Percentiles rank a stretch among this genome's conserved stretches.
These are phyloP conservation scores for Lactuca saligna DNA, from an alignment of 129 eudicot genomes.

Conservation along the genomic window DNA sequence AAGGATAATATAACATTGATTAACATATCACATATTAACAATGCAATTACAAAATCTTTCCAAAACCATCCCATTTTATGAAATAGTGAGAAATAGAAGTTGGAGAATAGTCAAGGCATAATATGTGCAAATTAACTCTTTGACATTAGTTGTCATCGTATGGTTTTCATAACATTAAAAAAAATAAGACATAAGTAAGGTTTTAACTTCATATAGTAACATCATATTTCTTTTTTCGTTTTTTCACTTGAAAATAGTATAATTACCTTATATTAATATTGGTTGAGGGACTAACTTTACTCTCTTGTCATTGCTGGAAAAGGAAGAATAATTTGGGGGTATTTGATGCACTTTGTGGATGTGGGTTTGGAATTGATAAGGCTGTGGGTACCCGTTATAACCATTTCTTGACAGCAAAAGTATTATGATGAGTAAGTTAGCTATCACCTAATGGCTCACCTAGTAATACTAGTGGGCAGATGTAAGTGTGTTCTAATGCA, in stretches of 20 bases:
- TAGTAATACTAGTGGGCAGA: no score
- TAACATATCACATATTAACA: no score
- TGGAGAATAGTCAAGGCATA: background rate
- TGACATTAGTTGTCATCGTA: background rate
- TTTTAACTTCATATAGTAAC: background rate
- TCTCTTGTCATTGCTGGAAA: background rate
- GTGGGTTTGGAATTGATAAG: constrained; percentile 9
- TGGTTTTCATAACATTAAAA: background rate
- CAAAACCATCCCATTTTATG: background rate
- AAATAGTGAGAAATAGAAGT: background rate
- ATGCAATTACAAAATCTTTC: background rate
- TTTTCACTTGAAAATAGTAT: background rate
- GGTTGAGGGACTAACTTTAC: background rate
- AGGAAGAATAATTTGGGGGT: constrained; percentile 7
- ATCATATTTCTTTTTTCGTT: no score
- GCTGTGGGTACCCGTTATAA: background rate
- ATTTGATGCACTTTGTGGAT: constrained; percentile 14
- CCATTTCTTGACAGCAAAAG: no score
- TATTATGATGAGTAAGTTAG: no score
- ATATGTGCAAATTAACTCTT: constrained; percentile 9
- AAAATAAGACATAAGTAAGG: no score
- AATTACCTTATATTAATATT: background rate
- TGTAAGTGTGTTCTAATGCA: no score
- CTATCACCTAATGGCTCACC: no score
- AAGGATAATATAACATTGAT: background rate